Percentiles rank a stretch among this genome's conserved stretches.
These are phyloP conservation scores for Arthrobotrys sphaeroides DNA, from an alignment of 2,329 filamentous ascomycete species.

Conservation along the genomic window DNA sequence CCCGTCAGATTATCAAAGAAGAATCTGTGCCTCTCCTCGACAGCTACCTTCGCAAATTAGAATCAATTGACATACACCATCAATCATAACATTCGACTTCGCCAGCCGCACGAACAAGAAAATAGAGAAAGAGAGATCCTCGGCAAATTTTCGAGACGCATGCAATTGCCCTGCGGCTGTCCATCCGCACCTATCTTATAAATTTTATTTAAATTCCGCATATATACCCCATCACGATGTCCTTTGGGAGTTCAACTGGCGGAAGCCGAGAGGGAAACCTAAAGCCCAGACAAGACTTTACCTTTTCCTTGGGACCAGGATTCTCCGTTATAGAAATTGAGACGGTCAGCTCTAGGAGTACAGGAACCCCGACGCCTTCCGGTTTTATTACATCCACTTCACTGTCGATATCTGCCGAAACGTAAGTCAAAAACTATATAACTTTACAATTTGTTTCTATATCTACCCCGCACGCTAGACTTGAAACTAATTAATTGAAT, in stretches of 20 bases:
- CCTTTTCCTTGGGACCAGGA: slow-evolving; percentile 4
- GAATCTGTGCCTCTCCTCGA: not conserved
- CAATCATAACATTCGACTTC: not conserved
- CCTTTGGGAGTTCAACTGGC: not conserved
- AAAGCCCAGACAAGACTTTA: not conserved
- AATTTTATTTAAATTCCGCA: not conserved
- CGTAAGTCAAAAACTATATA: slow-evolving; percentile 17
- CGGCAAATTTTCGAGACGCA: no score
- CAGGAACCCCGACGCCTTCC: not conserved
- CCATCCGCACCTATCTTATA: no score
- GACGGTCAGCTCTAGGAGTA: not conserved
- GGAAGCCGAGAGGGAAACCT: not conserved
- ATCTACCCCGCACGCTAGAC: no score
- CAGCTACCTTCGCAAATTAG: not conserved
- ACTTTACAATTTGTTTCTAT: not conserved
- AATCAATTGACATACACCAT: not conserved
- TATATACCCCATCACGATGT: not conserved
- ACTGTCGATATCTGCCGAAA: not conserved
- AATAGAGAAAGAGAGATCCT: not conserved
- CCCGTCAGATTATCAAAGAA: not conserved
- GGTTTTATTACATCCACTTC: not conserved
- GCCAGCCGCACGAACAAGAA: not conserved
- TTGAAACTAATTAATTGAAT: not conserved
- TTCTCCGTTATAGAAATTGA: slow-evolving; percentile 9
- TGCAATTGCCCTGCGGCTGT: not conserved